Percentiles rank a stretch among this genome's conserved stretches.
Conservation (phyloP, 257 asterid genomes). For the Fraxinus pennsylvanica region DNA sequence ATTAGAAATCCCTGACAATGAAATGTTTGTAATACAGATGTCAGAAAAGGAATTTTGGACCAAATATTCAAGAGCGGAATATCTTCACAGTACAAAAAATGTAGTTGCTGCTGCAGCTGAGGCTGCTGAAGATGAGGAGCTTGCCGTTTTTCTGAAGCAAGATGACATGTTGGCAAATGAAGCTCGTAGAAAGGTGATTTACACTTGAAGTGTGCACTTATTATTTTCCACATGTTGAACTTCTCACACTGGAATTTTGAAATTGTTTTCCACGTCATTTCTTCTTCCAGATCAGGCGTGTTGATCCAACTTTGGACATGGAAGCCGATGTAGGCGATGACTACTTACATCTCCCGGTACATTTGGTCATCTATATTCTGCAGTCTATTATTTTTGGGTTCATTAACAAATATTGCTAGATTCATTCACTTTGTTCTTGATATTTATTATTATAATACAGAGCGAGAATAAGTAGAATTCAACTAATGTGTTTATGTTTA, state of each 20-base stretch:
- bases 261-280: conserved; percentile 10
- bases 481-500: conserved; percentile 7
- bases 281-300: conserved; percentile 71
- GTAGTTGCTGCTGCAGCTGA: conserved; percentile 96
- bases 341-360: conserved; percentile 86
- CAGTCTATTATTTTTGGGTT: conserved; percentile 18
- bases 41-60: conserved; percentile 96
- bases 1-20: conserved; percentile 15
- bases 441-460: conserved; percentile 2
- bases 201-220: background rate
- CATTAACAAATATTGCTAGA: conserved; percentile 8
- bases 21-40: conserved; percentile 55
- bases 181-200: conserved; percentile 86
- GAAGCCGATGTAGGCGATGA: conserved; percentile 97
- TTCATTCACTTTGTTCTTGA: conserved; percentile 17
- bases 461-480: conserved; percentile 1
- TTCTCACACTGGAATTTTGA: conserved; percentile 21
- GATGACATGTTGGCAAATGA: conserved; percentile 84
- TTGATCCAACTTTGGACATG: conserved; percentile 93
- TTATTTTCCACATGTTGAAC: conserved; percentile 11
- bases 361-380: conserved; percentile 25
- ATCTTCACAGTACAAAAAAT: conserved; percentile 89
- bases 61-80: conserved; percentile 93
- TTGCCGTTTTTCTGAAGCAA: conserved; percentile 92
- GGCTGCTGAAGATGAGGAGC: conserved; percentile 99